Evolutionary conservation across 2,329 filamentous ascomycete genomes (phyloP).

Genomic region (Diaporthe nobilis): DNA sequence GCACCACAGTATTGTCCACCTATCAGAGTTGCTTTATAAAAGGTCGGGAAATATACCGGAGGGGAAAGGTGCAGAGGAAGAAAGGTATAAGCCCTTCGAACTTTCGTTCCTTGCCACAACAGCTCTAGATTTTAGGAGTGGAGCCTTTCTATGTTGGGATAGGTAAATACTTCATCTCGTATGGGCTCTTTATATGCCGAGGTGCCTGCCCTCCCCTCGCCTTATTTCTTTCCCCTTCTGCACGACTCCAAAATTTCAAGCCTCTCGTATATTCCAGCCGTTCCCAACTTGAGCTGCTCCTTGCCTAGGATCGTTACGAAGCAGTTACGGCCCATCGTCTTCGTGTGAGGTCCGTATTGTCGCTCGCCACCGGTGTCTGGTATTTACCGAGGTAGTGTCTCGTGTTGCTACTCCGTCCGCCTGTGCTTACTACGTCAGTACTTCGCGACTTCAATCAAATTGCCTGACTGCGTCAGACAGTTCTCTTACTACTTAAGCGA

Average conservation of each 20-base stretch:
- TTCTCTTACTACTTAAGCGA: background rate
- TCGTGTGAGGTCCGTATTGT: background rate
- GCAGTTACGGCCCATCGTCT: background rate
- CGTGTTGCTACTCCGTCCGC: background rate
- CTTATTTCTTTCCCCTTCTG: background rate
- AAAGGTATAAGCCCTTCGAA: too few relatives aligned
- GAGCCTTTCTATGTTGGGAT: background rate
- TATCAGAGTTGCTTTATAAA: too few relatives aligned
- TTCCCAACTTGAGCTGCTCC: background rate
- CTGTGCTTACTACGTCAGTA: background rate
- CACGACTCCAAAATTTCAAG: background rate
- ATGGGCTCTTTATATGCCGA: background rate
- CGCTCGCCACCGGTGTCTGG: background rate
- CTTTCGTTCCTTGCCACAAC: too few relatives aligned
- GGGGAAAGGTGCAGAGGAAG: background rate
- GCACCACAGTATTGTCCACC: too few relatives aligned
- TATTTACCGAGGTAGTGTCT: background rate
- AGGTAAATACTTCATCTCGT: too few relatives aligned
- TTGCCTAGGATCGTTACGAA: background rate
- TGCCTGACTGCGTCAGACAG: background rate
- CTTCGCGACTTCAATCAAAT: background rate
- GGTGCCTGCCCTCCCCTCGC: background rate
- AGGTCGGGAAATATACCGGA: too few relatives aligned
- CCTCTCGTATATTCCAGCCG: background rate
- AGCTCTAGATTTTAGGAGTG: background rate